Base-by-base conservation (phyloP, 2,329 filamentous ascomycete genomes). In the Cladosporium velox region DNA sequence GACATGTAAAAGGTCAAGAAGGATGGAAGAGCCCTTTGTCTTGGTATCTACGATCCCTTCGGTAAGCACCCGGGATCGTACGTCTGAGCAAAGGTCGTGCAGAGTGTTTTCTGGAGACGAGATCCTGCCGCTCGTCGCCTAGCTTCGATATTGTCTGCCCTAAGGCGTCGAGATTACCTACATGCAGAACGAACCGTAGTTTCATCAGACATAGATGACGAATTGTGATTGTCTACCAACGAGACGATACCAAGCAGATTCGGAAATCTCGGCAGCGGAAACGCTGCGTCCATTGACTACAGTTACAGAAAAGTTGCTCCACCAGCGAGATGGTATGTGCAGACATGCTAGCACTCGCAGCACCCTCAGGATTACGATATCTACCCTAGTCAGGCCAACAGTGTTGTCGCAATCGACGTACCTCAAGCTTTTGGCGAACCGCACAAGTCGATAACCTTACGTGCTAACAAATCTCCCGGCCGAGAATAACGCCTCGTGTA, bases 361-460 rank as follows among this genome's bases (percentile, higher is more conserved):
- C 26, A 44, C 38, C 18, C 52, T 4, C 8, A 30, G 11, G 26
- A 28, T 12, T 28, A 47, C 57, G 57, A 47, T 21, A 32, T 32
- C 2, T 4, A 30, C 28, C 15, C 52, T 34, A 26, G 18, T 32
- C 7, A 55, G 41, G 58, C 15, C 15, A 12, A 18, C 49, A 15
- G 11, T 30, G 60, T 21, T 54, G 60, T 63, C 60, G 60, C 60
- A 63, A 63, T 63, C 60, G 49, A 63, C 24, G 47, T 49, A 32
- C n/a, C 32, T 38, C 47, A 63, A 63, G 47, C 60, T 63, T 63
- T 34, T 6, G 6, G n/a, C 26, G 52, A 52, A 38, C 32, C 49
- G 15, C 26, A 3, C 30, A 35, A 54, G 30, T n/a, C 47, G 15
- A 24, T 15, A 54, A 63, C 32, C 32, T 41, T 35, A 38, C 24